These are phyloP conservation scores for Fusarium nygamai DNA, from an alignment of 2,329 filamentous ascomycete genomes.

Conservation along the genomic window DNA sequence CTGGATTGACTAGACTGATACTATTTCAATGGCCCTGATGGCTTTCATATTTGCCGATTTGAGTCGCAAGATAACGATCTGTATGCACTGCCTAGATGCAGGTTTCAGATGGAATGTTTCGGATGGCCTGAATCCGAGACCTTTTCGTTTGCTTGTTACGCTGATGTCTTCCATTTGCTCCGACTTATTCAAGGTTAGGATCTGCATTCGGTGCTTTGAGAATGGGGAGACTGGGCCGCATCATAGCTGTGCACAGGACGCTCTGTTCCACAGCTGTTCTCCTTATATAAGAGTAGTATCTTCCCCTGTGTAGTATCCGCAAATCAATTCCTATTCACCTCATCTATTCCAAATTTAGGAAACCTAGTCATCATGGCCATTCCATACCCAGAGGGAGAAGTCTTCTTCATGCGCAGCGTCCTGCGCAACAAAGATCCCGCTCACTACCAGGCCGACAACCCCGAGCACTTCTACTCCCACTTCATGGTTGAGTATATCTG, in stretches of 20 bases:
- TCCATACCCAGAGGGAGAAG: background rate
- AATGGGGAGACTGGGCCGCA: background rate
- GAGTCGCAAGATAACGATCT: background rate
- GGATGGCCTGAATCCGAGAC: background rate
- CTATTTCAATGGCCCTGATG: accelerated
- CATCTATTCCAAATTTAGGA: background rate
- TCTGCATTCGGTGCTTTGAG: too few species aligned
- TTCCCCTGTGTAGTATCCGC: too few species aligned
- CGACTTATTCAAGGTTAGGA: too few species aligned
- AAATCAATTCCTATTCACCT: accelerated
- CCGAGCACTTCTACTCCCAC: background rate
- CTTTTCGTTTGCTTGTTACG: too few species aligned
- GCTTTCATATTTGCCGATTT: background rate
- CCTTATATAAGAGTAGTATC: background rate
- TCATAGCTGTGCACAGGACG: background rate
- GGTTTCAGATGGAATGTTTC: background rate
- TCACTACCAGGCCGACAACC: background rate
- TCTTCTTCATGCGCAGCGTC: background rate
- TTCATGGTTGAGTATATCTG: background rate
- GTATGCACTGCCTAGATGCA: background rate
- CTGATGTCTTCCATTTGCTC: too few species aligned
- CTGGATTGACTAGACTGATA: too few species aligned
- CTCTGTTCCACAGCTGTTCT: too few species aligned
- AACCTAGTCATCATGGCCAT: background rate
- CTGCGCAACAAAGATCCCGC: background rate